Conservation (phyloP, 2,329 filamentous ascomycete species). For the Capronia coronata region DNA sequence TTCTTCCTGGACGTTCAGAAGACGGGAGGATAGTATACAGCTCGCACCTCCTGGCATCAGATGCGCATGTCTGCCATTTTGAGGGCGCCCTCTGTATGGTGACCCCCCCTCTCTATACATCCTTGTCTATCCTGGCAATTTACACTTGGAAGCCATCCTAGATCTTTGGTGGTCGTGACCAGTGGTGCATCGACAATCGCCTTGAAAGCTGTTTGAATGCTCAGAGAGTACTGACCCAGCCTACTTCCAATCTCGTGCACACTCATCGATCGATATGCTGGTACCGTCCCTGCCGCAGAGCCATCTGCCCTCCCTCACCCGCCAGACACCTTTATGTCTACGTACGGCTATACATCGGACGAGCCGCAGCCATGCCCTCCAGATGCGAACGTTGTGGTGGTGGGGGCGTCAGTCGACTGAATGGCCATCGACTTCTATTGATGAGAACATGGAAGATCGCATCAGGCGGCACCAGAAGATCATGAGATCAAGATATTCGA, state of each 20-base stretch:
- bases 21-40: background rate
- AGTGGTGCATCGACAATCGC: no score
- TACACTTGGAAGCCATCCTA: no score
- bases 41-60: background rate
- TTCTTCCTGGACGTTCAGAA: background rate
- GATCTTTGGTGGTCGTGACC: no score
- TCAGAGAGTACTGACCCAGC: background rate
- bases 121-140: no score
- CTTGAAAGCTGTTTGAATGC: no score
- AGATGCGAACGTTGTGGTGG: constrained; percentile 27
- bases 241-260: background rate
- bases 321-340: constrained; percentile 4
- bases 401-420: constrained; percentile 20
- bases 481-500: constrained; percentile 27
- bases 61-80: background rate
- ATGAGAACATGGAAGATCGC: constrained; percentile 24
- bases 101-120: background rate
- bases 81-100: background rate
- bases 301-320: background rate
- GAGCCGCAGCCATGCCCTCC: constrained; percentile 4
- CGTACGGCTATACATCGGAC: constrained; percentile 9
- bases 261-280: constrained; percentile 1
- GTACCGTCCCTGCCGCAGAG: background rate
- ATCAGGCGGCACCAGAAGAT: constrained; percentile 23
- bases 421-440: constrained; percentile 4